A percentile compares a stretch with the other conserved stretches of the same genome.
phyloP scores from a whole-genome alignment of 176 grass and related monocot species.

The Carex parvula region DNA sequence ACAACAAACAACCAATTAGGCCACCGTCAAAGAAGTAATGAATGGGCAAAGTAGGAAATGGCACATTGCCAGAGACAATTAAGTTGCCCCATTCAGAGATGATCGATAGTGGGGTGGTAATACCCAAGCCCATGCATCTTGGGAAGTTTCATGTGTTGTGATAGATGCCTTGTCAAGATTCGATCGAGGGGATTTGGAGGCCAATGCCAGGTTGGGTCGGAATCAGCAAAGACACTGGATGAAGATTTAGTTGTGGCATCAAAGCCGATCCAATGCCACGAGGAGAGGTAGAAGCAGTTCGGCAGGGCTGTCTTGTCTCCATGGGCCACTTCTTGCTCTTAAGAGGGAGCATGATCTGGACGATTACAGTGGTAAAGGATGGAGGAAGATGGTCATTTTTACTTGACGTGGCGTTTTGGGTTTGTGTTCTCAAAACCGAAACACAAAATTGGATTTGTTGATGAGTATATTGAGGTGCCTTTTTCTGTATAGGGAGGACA shows the following conservation, averaged over 20 bases:
- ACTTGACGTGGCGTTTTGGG: no score
- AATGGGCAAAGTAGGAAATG: slow-evolving; percentile 56
- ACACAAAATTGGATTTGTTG: no score
- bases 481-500: no score
- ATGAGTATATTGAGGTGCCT: no score
- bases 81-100: slow-evolving; percentile 70
- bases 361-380: neutral
- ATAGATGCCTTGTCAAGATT: slow-evolving; percentile 23
- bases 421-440: no score
- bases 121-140: slow-evolving; percentile 55
- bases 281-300: slow-evolving; percentile 50
- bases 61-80: slow-evolving; percentile 49
- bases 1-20: slow-evolving; percentile 56
- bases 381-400: neutral
- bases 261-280: slow-evolving; percentile 62
- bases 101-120: slow-evolving; percentile 30
- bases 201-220: slow-evolving; percentile 66
- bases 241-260: slow-evolving; percentile 86
- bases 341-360: neutral
- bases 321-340: neutral
- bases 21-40: slow-evolving; percentile 67
- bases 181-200: slow-evolving; percentile 22
- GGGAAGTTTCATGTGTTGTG: slow-evolving; percentile 32
- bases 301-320: neutral
- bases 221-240: slow-evolving; percentile 76